Evolutionary conservation across 306 rosid genomes (phyloP).

Genomic region (Myrica gale): DNA sequence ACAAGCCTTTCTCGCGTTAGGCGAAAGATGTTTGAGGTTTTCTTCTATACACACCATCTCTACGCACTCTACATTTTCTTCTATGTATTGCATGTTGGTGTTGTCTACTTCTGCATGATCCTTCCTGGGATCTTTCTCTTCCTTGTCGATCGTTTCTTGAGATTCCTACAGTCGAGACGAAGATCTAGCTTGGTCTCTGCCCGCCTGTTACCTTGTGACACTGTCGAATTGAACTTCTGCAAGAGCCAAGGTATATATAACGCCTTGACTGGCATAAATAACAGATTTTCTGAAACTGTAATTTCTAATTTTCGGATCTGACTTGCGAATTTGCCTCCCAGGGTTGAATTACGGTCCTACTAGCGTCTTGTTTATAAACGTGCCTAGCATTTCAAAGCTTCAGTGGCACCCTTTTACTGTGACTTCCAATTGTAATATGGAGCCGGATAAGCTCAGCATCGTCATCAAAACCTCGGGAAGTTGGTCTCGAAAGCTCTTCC

Average conservation of each 20-base stretch:
- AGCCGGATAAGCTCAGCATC: constrained; percentile 46
- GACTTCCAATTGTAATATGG: constrained; percentile 53
- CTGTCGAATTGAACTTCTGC: constrained; percentile 61
- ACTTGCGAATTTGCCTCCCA: constrained; percentile 22
- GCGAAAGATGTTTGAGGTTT: constrained; percentile 64
- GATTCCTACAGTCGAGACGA: constrained; percentile 61
- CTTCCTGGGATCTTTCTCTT: constrained; percentile 72
- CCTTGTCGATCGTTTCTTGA: constrained; percentile 52
- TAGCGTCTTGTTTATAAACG: constrained; percentile 61
- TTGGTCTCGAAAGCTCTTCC: constrained; percentile 58
- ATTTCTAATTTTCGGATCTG: background rate
- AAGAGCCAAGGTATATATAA: constrained; percentile 46
- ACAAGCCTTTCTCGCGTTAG: constrained; percentile 46
- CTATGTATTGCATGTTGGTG: constrained; percentile 61
- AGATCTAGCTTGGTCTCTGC: constrained; percentile 41
- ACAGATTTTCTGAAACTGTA: background rate
- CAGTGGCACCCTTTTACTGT: constrained; percentile 90
- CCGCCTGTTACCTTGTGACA: constrained; percentile 52
- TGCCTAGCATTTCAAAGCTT: constrained; percentile 63
- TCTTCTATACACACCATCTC: constrained; percentile 70
- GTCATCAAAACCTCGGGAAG: constrained; percentile 52
- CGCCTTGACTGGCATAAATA: background rate
- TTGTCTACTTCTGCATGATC: constrained; percentile 44
- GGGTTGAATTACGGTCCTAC: constrained; percentile 59
- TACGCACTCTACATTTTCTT: constrained; percentile 58